Base-by-base conservation (phyloP, 345 rosid genomes). In the Salix suchowensis region DNA sequence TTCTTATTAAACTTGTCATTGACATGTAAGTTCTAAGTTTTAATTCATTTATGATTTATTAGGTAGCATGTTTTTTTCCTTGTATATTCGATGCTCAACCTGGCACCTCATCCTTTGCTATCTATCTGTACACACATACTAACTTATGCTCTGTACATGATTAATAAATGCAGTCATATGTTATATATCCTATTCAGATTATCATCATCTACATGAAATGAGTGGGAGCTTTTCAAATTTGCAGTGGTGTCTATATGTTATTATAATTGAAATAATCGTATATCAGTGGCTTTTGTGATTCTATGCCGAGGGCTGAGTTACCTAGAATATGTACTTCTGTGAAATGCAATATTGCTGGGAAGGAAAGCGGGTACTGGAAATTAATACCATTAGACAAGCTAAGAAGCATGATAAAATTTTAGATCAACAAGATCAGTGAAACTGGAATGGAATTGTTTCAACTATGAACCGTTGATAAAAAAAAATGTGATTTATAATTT, bases 1-100 rank as follows among this genome's bases (percentile, higher is more conserved):
- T 96, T 78, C 97, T 96, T 72, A 91, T 96, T 76, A 96, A 96
- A 84, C 97, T 96, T 80, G 88, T 96, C 68, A 93, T 96, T 16
- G 99, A 96, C 92, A 96, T 93, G 99, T 96, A 94, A 82, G 81
- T 75, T 78, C 26, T 46, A 26, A 28, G 30, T 23, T 39, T 16
- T 66, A 28, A 40, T 69, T 62, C 21, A 28, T 32, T 50, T 62
- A 19, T 42, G 34, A 6, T 50, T 7, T 46, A 36, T 36, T 30
- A 39, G 28, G 6, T 4, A 8, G n/a, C 54, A 37, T 48, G 23
- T 62, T 28, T 37, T n/a, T 30, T 34, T 30, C 12, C 26, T 71
- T 54, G 46, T 54, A 71, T 55, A 72, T 30, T 36, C 8, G 18
- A 30, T 69, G 5, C 48, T 60, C 42, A 54, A 75, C 36, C 65